Conservation (phyloP, 441 rosid genomes). For the Pelargonium australe region DNA sequence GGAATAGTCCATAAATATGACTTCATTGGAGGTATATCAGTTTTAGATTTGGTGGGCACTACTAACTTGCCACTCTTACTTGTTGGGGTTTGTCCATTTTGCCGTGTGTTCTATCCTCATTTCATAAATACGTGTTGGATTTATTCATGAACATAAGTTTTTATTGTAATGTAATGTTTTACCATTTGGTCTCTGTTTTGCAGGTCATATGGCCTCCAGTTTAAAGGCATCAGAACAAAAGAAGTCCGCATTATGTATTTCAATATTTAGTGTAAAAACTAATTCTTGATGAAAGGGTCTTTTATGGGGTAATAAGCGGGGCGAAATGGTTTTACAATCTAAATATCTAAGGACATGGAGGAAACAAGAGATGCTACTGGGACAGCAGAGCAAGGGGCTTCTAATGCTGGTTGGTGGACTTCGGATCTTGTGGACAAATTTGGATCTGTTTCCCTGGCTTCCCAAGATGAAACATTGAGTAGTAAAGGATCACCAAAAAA, state of each 20-base stretch:
- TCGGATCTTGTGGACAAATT: slow-evolving; percentile 76
- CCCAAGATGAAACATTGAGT: slow-evolving; percentile 63
- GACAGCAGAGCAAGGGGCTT: slow-evolving; percentile 65
- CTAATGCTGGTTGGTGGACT: slow-evolving; percentile 75
- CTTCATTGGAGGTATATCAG: background rate
- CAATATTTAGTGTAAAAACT: slow-evolving; percentile 29
- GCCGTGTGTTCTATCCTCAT: background rate
- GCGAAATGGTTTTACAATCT: slow-evolving; percentile 53
- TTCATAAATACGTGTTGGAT: background rate
- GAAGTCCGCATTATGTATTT: slow-evolving; percentile 24
- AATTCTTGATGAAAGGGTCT: slow-evolving; percentile 22
- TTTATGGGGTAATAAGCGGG: slow-evolving; percentile 52
- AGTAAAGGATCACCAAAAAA: slow-evolving; percentile 54
- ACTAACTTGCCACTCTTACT: background rate
- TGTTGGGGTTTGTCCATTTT: background rate
- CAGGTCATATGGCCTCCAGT: slow-evolving; percentile 59
- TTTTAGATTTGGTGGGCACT: background rate
- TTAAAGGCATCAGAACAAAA: slow-evolving; percentile 25
- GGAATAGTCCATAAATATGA: background rate
- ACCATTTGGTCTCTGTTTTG: slow-evolving; percentile 15
- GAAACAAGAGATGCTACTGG: slow-evolving; percentile 69
- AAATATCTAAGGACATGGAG: slow-evolving; percentile 64
- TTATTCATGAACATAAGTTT: background rate
- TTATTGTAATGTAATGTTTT: background rate
- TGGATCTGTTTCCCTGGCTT: slow-evolving; percentile 65